Conservation (phyloP, 1,284 basidiomycete species). For the Macrocybe sp. region DNA sequence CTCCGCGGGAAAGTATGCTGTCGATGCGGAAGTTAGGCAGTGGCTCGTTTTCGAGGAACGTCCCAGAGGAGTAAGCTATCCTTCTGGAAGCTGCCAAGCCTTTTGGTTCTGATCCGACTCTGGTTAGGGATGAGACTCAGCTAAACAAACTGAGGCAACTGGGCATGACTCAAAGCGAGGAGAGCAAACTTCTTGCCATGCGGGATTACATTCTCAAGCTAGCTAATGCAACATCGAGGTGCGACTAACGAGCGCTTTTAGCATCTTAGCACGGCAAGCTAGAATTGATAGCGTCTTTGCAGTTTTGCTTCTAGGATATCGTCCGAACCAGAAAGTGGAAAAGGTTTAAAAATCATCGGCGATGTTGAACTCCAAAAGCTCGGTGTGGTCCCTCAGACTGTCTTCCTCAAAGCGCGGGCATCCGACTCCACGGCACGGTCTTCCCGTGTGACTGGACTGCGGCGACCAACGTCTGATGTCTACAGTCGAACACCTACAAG, state of each 20-base stretch:
- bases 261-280: neutral
- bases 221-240: conserved; percentile 58
- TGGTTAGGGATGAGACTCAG: conserved; percentile 67
- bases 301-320: conserved; percentile 63
- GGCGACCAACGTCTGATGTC: conserved; percentile 31
- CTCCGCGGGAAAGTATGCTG: conserved; percentile 64
- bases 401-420: conserved; percentile 74
- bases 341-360: conserved; percentile 59
- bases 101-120: conserved; percentile 2
- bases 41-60: conserved; percentile 39
- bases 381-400: conserved; percentile 90
- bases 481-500: conserved; percentile 34
- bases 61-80: conserved; percentile 68
- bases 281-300: conserved; percentile 1
- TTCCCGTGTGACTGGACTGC: conserved; percentile 24
- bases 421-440: conserved; percentile 34
- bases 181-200: conserved; percentile 80
- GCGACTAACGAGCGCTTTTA: conserved; percentile 1
- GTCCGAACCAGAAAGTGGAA: conserved; percentile 57
- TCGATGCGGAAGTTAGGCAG: conserved; percentile 50
- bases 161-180: conserved; percentile 78
- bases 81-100: neutral
- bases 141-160: conserved; percentile 71
- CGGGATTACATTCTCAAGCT: conserved; percentile 85
- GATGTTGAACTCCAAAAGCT: conserved; percentile 77